Conservation (phyloP, 805 yeast species). For the Starmerella geochares region DNA sequence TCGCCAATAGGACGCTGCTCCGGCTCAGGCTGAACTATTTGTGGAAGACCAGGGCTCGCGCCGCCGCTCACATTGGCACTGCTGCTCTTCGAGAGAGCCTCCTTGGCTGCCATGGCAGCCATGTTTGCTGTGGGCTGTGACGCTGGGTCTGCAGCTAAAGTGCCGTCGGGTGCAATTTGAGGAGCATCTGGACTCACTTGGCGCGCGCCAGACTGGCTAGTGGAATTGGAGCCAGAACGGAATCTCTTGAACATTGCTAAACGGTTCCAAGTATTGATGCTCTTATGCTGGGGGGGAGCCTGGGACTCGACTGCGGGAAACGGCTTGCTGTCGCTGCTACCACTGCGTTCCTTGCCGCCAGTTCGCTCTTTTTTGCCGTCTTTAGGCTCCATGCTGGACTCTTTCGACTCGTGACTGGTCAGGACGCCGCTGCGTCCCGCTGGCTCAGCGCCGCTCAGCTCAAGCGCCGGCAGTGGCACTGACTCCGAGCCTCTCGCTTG, state of each 20-base stretch:
- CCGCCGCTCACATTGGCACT: not conserved
- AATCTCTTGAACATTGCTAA: slow-evolving; percentile 18
- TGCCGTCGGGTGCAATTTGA: not conserved
- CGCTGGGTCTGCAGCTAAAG: not conserved
- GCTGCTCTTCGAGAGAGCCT: slow-evolving; percentile 14
- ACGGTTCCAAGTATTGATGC: slow-evolving; percentile 16
- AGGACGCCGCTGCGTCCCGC: not conserved
- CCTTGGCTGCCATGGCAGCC: slow-evolving; percentile 19
- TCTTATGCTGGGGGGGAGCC: slow-evolving; percentile 2
- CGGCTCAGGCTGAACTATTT: not conserved
- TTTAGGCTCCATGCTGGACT: slow-evolving; percentile 5
- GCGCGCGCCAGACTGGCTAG: not conserved
- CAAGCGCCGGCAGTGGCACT: not conserved
- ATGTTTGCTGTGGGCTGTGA: slow-evolving; percentile 1
- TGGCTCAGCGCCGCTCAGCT: not conserved
- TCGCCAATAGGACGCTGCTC: not conserved
- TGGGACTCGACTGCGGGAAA: not conserved
- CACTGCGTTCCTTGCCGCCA: not conserved
- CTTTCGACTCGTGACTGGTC: not conserved
- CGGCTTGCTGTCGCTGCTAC: not conserved
- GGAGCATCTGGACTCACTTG: slow-evolving; percentile 2
- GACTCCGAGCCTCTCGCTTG: not conserved
- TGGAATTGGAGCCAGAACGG: slow-evolving; percentile 16
- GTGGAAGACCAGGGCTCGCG: not conserved
- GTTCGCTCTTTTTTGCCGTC: not conserved